Base-by-base conservation (phyloP, 345 rosid genomes). In the Noccaea caerulescens region DNA sequence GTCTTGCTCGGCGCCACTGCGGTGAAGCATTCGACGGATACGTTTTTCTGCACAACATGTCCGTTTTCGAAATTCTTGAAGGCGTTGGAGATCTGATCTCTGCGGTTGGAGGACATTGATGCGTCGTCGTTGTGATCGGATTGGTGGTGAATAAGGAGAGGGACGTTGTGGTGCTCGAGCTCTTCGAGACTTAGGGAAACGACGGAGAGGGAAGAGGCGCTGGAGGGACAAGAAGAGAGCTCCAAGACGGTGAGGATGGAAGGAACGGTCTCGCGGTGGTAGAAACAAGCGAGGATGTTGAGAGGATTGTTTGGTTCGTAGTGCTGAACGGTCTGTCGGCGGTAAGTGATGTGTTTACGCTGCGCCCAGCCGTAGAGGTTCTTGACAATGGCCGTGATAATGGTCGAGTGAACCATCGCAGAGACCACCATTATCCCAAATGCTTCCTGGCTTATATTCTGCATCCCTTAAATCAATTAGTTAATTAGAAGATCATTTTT, bases 211-310 rank as follows among this genome's bases (percentile, higher is more conserved):
- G 78, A 76, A 18, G 76, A 71, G 63, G 45, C n/a, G 11, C 3
- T 60, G 0, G 69, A 58, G 0, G 80, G 72, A 66, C 75, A 44
- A 8, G 75, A 44, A 12, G 75, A 50, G 30, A 72, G 75, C 60
- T 77, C 74, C 36, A 80, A 76, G 25, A 80, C 1, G 14, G 58
- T 66, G 14, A 83, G 49, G n/a, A 76, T 54, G 45, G 84, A 37
- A 9, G 72, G 64, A 6, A 80, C 75, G 11, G 63, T 34, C 8
- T 76, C 51, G 14, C 45, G 60, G 14, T 80, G 45, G 11, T 66
- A 66, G 67, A 80, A 57, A 49, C 81, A 80, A 25, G 80, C 68
- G 58, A 83, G 73, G 39, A 82, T 39, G 41, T 60, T 69, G 4
- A 82, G 72, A 45, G 68, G 78, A 0, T 45, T 14, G 18, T 41